A percentile compares a stretch with the other conserved stretches of the same genome.
Conservation (phyloP, 192 early-diverging fungal genomes). For the Funneliformis mosseae region DNA sequence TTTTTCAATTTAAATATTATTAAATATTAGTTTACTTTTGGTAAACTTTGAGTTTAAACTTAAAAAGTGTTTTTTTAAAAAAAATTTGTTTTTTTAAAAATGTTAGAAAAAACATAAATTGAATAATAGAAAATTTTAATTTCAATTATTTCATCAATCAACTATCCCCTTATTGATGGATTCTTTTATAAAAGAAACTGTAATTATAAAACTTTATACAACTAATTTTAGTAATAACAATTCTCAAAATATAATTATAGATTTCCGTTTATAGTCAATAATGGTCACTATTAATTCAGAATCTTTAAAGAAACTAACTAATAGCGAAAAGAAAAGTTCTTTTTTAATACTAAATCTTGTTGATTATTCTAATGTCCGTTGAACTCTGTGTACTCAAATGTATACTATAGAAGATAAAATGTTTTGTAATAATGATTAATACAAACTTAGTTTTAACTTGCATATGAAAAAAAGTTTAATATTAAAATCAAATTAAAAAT, state of each 20-base stretch:
- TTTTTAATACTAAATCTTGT: not conserved
- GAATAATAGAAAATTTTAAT: conserved; percentile 24
- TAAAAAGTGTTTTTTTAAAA: too few species aligned
- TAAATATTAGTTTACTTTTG: too few species aligned
- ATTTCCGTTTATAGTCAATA: conserved; percentile 9
- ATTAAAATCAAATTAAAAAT: conserved; percentile 9
- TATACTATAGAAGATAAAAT: not conserved
- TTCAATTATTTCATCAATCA: not conserved
- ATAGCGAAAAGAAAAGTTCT: not conserved
- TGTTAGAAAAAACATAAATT: conserved; percentile 12
- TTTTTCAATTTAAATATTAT: too few species aligned
- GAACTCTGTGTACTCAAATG: conserved; percentile 18
- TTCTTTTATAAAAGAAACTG: not conserved
- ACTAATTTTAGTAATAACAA: conserved; percentile 1
- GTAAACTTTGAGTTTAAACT: too few species aligned
- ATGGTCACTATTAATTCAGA: not conserved
- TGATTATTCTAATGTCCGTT: not conserved
- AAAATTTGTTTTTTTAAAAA: too few species aligned
- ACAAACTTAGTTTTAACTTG: not conserved
- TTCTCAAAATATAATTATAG: not conserved
- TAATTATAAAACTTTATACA: not conserved
- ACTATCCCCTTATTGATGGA: not conserved
- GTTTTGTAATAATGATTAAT: conserved; percentile 13
- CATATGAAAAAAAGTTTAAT: not conserved
- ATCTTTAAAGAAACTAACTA: not conserved